Percentiles rank a stretch among this genome's conserved stretches.
Evolutionary conservation across 2,329 filamentous ascomycete species (phyloP).

Genomic region (Claviceps maximensis): DNA sequence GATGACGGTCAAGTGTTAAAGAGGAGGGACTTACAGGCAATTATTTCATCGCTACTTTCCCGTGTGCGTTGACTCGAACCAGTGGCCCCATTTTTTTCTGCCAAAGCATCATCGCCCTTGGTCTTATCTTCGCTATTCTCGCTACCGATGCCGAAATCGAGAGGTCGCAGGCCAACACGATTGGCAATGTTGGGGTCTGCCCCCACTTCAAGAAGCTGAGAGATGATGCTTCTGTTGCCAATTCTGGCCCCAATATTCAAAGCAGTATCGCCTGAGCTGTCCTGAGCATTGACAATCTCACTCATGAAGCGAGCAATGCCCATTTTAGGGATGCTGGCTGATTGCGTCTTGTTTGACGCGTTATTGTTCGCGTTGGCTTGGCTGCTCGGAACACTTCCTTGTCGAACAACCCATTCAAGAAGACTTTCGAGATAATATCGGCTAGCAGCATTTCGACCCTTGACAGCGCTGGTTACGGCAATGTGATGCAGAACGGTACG

Average conservation of each 20-base stretch:
- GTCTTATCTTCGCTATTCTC: conserved; percentile 36
- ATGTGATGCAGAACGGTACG: conserved; percentile 93
- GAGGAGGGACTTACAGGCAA: conserved; percentile 50
- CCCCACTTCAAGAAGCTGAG: conserved; percentile 89
- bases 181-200: conserved; percentile 90
- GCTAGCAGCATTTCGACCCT: conserved; percentile 79
- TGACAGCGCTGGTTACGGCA: conserved; percentile 87
- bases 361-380: conserved; percentile 28
- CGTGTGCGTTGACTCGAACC: conserved; percentile 42
- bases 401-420: conserved; percentile 85
- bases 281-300: conserved; percentile 91
- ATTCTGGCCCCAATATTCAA: conserved; percentile 88
- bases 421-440: conserved; percentile 93
- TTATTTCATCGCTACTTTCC: conserved; percentile 68
- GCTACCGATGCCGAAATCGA: conserved; percentile 87
- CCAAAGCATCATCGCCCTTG: conserved; percentile 29
- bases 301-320: conserved; percentile 88
- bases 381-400: conserved; percentile 52
- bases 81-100: conserved; percentile 31
- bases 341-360: conserved; percentile 26
- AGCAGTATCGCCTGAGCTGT: conserved; percentile 88
- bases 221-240: conserved; percentile 86
- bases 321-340: conserved; percentile 47
- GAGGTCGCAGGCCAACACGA: conserved; percentile 70
- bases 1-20: no score